These are phyloP conservation scores for Alternaria incomplexa DNA, from an alignment of 2,329 filamentous ascomycete species.

Conservation along the genomic window DNA sequence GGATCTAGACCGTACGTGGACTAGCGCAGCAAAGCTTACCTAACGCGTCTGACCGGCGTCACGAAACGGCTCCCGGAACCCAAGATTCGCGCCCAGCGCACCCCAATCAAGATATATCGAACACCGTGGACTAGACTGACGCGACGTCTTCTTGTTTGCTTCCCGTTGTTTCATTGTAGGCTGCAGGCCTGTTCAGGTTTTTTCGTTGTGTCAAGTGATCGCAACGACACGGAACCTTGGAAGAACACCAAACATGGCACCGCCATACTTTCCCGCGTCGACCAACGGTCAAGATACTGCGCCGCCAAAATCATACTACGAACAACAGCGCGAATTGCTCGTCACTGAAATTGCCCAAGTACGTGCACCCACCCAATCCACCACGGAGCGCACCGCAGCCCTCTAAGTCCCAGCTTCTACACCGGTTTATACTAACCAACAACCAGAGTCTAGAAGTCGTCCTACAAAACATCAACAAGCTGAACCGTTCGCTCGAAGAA, in stretches of 20 bases:
- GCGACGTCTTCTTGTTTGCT: too few species aligned
- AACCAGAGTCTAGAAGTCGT: conserved; percentile 78
- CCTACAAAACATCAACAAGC: conserved; percentile 91
- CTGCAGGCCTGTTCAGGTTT: too few species aligned
- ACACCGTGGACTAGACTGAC: too few species aligned
- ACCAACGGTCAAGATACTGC: conserved; percentile 23
- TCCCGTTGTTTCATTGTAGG: too few species aligned
- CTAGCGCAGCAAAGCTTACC: neutral
- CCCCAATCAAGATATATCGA: too few species aligned
- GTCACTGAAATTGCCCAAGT: conserved; percentile 77
- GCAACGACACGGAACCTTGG: neutral
- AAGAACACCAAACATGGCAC: conserved; percentile 23
- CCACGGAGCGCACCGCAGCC: conserved; percentile 31
- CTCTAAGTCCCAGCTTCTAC: conserved; percentile 42
- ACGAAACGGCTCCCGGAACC: too few species aligned
- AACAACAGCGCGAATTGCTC: conserved; percentile 75
- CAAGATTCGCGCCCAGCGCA: too few species aligned
- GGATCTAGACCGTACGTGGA: fast-evolving
- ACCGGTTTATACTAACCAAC: neutral
- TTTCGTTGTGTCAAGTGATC: neutral
- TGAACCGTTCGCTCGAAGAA: conserved; percentile 90
- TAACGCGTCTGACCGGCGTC: too few species aligned
- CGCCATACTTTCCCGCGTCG: conserved; percentile 21
- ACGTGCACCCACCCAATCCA: conserved; percentile 3
- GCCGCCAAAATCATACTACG: conserved; percentile 65